phyloP scores from a whole-genome alignment of 2,329 filamentous ascomycete genomes.

The Aspergillus tamarii region DNA sequence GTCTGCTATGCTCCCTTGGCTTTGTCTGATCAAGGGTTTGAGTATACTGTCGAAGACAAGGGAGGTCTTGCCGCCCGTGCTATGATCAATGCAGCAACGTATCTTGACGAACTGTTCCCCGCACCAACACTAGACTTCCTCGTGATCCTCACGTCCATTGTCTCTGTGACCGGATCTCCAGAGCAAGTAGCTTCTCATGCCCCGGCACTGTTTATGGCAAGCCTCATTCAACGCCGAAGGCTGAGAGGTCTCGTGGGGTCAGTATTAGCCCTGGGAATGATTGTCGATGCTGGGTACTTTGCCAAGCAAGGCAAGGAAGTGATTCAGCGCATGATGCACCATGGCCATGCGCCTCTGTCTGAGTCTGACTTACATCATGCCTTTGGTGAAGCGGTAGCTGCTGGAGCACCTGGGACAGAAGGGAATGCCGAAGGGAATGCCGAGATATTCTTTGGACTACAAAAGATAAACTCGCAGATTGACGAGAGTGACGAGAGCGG shows the following conservation, averaged over 20 bases:
- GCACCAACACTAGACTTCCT: neutral
- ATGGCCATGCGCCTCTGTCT: neutral
- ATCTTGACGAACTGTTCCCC: neutral
- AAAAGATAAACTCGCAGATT: neutral
- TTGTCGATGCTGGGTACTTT: slow-evolving; percentile 1
- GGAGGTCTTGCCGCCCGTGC: neutral
- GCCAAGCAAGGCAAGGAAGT: neutral
- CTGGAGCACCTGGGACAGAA: neutral
- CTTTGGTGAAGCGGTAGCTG: neutral
- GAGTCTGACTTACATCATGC: neutral
- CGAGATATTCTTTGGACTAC: neutral
- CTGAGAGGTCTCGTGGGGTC: neutral
- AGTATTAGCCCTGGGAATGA: neutral
- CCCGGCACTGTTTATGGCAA: neutral
- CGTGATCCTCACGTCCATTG: neutral
- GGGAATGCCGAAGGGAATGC: neutral
- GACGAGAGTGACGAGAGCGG: neutral
- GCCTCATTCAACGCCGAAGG: neutral
- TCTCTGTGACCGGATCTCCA: neutral
- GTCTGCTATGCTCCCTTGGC: slow-evolving; percentile 3
- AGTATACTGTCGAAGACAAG: neutral
- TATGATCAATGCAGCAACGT: neutral
- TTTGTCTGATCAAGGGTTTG: neutral
- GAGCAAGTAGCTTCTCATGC: neutral
- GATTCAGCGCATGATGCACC: neutral